These are phyloP conservation scores for Pouteria campechiana DNA, from an alignment of 179 eudicot species.

Conservation along the genomic window DNA sequence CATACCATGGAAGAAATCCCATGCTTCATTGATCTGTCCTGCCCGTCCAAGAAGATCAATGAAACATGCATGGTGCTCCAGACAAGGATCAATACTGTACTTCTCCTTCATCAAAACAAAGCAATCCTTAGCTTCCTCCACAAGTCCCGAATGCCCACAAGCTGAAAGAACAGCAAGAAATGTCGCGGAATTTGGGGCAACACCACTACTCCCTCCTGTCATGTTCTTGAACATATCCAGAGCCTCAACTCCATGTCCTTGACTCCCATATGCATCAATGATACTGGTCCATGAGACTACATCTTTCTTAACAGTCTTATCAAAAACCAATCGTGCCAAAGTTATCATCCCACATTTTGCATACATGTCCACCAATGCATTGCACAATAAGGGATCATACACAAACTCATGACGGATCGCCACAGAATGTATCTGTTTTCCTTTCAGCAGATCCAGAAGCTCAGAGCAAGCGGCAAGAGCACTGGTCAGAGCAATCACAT, in stretches of 20 bases:
- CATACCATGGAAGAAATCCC: slow-evolving; percentile 18
- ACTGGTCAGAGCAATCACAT: slow-evolving; percentile 16
- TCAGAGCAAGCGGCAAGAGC: slow-evolving; percentile 21
- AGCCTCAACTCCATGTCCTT: slow-evolving; percentile 28
- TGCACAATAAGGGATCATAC: slow-evolving; percentile 18
- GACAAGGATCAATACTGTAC: slow-evolving; percentile 10
- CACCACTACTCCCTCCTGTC: slow-evolving; percentile 11
- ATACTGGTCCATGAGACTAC: slow-evolving; percentile 33
- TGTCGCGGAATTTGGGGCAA: slow-evolving; percentile 25
- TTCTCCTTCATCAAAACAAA: slow-evolving; percentile 11
- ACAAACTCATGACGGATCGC: slow-evolving; percentile 11
- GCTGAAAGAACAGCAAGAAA: slow-evolving; percentile 32
- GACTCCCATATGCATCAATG: slow-evolving; percentile 31
- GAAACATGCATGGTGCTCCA: slow-evolving; percentile 30
- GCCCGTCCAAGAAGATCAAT: slow-evolving; percentile 32
- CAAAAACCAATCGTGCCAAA: slow-evolving; percentile 16
- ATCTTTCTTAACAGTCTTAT: slow-evolving; percentile 14
- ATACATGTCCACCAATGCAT: slow-evolving; percentile 19
- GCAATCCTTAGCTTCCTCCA: slow-evolving; percentile 17
- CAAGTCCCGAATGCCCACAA: slow-evolving; percentile 33
- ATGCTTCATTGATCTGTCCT: slow-evolving; percentile 15
- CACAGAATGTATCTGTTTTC: slow-evolving; percentile 31
- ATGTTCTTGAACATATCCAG: slow-evolving; percentile 18
- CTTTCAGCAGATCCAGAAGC: slow-evolving; percentile 18
- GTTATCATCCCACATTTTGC: slow-evolving; percentile 24